phyloP scores from a whole-genome alignment of 139 green algal genomes.

The Chlamydomonas schloesseri region DNA sequence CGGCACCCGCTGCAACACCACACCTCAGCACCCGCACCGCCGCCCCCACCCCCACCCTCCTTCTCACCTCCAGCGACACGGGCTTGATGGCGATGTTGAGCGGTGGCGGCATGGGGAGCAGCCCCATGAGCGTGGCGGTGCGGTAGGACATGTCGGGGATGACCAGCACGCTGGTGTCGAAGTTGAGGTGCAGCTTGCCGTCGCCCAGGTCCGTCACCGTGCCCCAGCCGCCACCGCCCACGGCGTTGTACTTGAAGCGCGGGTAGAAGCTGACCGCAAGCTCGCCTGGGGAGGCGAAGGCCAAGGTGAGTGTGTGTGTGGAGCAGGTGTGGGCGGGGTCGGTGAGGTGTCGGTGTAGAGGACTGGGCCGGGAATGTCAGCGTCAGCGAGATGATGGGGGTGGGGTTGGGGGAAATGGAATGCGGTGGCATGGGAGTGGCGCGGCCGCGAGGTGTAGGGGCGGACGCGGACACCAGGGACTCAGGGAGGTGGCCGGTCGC shows the following conservation, averaged over 20 bases:
- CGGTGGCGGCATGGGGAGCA: constrained; percentile 83
- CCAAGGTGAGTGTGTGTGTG: no score
- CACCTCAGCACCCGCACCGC: neutral
- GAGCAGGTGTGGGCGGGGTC: no score
- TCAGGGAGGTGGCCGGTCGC: no score
- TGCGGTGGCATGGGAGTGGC: no score
- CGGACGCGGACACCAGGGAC: no score
- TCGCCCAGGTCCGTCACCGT: constrained; percentile 54
- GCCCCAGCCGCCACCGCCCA: constrained; percentile 74
- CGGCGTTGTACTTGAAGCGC: constrained; percentile 78
- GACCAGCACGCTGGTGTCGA: constrained; percentile 54
- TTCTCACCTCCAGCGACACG: constrained; percentile 56
- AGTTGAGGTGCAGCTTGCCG: constrained; percentile 50
- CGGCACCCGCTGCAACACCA: neutral
- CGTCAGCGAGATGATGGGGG: no score
- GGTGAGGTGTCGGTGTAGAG: no score
- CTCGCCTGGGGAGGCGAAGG: constrained; percentile 23
- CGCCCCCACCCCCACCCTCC: neutral
- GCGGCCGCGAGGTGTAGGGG: no score
- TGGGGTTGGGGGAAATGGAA: no score
- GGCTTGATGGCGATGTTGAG: constrained; percentile 83
- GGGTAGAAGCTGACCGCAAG: constrained; percentile 45
- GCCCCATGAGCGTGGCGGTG: constrained; percentile 74
- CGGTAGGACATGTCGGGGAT: constrained; percentile 80
- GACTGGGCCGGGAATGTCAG: no score